These are phyloP conservation scores for Aspergillus asperescens DNA, from an alignment of 495 filamentous ascomycete genomes.

Conservation along the genomic window DNA sequence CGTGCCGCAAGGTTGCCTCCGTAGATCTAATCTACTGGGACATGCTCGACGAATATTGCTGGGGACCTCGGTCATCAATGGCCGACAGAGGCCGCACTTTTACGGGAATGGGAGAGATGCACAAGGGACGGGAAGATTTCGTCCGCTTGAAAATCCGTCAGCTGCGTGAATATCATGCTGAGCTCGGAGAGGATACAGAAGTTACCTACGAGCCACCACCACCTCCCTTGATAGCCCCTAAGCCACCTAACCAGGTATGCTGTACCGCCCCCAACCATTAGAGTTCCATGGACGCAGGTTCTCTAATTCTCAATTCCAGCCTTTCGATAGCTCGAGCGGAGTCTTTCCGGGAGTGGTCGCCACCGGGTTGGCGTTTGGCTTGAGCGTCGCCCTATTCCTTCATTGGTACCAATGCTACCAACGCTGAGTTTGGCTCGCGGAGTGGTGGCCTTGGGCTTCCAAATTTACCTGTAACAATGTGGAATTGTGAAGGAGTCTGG, in stretches of 20 bases:
- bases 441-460: background rate
- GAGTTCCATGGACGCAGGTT: background rate
- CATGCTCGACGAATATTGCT: constrained; percentile 5
- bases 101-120: background rate
- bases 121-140: constrained; percentile 1
- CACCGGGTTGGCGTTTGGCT: background rate
- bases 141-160: background rate
- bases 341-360: background rate
- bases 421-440: background rate
- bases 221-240: background rate
- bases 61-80: background rate
- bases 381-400: background rate
- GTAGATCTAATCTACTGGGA: constrained; percentile 5
- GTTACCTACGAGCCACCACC: background rate
- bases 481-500: too few relatives aligned
- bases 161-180: background rate
- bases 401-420: constrained; percentile 3
- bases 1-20: background rate
- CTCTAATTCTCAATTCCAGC: background rate
- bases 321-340: background rate
- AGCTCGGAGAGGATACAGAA: background rate
- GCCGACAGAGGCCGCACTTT: background rate
- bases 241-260: background rate
- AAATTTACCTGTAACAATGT: too few relatives aligned
- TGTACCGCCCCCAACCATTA: background rate